A percentile compares a stretch with the other conserved stretches of the same genome.
These are phyloP conservation scores for Westerdykella ornata DNA, from an alignment of 2,329 filamentous ascomycete species.

Conservation along the genomic window DNA sequence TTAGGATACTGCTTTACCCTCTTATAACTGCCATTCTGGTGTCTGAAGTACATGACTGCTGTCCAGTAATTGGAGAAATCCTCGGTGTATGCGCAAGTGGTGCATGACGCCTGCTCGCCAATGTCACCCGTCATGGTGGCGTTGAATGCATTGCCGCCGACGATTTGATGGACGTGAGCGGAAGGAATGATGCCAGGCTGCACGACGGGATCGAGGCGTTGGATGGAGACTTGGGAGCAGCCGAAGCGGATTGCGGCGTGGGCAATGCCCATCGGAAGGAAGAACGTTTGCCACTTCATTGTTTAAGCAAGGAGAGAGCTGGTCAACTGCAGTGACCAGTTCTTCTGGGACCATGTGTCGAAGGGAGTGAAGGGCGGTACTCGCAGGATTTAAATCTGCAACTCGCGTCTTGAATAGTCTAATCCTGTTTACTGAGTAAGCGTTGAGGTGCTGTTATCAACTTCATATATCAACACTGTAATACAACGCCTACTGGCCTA, in stretches of 20 bases:
- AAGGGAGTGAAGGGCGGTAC: neutral
- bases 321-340: neutral
- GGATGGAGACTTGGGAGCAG: slow-evolving; percentile 11
- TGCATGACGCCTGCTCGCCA: slow-evolving; percentile 19
- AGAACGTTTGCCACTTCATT: slow-evolving; percentile 11
- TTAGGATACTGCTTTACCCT: slow-evolving; percentile 22
- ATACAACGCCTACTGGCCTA: neutral
- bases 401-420: neutral
- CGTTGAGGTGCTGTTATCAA: neutral
- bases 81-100: slow-evolving; percentile 20
- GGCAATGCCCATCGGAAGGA: slow-evolving; percentile 7
- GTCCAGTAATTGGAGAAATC: slow-evolving; percentile 29
- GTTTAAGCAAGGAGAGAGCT: neutral
- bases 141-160: slow-evolving; percentile 15
- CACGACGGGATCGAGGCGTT: slow-evolving; percentile 13
- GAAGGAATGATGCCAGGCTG: slow-evolving; percentile 12
- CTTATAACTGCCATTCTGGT: slow-evolving; percentile 25
- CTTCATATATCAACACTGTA: neutral
- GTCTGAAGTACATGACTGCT: slow-evolving; percentile 25
- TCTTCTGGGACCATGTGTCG: neutral
- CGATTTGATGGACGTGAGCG: slow-evolving; percentile 12
- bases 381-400: neutral
- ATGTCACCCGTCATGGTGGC: slow-evolving; percentile 17
- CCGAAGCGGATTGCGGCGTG: slow-evolving; percentile 13
- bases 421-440: neutral